Conservation (phyloP, 108 stramenopile species). For the Phaeodactylum tricornutum region DNA sequence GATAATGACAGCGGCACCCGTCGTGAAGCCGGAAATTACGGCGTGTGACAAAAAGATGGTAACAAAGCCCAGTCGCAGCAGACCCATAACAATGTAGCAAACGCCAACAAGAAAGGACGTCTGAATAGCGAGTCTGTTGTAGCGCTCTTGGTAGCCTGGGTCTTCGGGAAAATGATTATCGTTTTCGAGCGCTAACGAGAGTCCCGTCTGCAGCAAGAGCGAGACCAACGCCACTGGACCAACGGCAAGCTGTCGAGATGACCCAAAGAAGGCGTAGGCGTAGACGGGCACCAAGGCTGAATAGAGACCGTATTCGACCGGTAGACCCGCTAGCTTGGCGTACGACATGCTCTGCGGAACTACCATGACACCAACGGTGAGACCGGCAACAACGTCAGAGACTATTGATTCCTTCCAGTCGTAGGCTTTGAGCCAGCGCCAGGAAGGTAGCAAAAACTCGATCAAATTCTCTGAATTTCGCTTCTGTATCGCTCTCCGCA, state of each 20-base stretch:
- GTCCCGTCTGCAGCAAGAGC: conserved; percentile 31
- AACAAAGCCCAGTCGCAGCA: conserved; percentile 54
- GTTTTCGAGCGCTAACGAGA: conserved; percentile 15
- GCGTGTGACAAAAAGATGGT: conserved; percentile 76
- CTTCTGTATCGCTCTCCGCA: too few relatives aligned
- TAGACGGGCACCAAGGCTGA: conserved; percentile 59
- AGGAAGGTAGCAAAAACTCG: not conserved
- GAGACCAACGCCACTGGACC: conserved; percentile 78
- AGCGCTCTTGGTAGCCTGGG: conserved; percentile 19
- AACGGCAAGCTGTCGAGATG: conserved; percentile 70
- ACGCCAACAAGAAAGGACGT: conserved; percentile 48
- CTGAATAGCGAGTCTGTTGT: conserved; percentile 31
- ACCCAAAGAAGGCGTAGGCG: conserved; percentile 73
- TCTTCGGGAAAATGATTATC: conserved; percentile 10
- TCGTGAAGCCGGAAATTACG: conserved; percentile 80
- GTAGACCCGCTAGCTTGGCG: conserved; percentile 78
- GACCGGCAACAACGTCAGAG: conserved; percentile 41
- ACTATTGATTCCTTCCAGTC: conserved; percentile 8
- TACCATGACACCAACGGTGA: conserved; percentile 78
- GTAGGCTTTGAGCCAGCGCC: conserved; percentile 17
- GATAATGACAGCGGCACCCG: conserved; percentile 80
- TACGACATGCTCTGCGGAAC: conserved; percentile 85
- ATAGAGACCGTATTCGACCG: conserved; percentile 83
- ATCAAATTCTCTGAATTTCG: not conserved
- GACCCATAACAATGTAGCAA: conserved; percentile 30